Conservation (phyloP, 2,329 filamentous ascomycete genomes). For the Claviceps monticola region DNA sequence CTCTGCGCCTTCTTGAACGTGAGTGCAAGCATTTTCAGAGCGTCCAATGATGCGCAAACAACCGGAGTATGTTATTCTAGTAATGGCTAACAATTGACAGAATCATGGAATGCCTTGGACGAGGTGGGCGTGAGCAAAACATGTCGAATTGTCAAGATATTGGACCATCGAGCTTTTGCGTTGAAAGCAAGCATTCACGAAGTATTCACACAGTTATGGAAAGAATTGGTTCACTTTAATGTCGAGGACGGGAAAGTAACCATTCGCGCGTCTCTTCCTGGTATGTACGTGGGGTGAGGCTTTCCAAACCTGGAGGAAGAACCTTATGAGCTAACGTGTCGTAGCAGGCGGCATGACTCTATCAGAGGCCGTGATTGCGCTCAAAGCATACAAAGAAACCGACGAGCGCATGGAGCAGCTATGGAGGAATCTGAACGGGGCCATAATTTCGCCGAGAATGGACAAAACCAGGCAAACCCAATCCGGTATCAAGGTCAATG, state of each 20-base stretch:
- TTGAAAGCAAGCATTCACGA: conserved; percentile 53
- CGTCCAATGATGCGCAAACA: background rate
- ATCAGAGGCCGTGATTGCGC: conserved; percentile 37
- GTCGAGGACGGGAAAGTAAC: conserved; percentile 37
- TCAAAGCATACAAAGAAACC: conserved; percentile 47
- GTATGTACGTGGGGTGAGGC: conserved; percentile 20
- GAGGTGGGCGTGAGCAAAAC: conserved; percentile 46
- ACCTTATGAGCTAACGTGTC: conserved; percentile 8
- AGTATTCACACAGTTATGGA: conserved; percentile 58
- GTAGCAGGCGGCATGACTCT: conserved; percentile 39
- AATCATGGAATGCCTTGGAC: conserved; percentile 43
- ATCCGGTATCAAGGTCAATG: conserved; percentile 27
- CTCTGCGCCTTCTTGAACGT: conserved; percentile 43
- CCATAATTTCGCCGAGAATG: conserved; percentile 48
- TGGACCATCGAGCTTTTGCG: conserved; percentile 51
- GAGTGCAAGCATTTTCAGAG: conserved; percentile 12
- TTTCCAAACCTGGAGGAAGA: background rate
- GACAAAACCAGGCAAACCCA: conserved; percentile 20
- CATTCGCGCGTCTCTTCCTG: conserved; percentile 37
- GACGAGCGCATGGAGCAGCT: conserved; percentile 45
- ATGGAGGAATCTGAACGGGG: conserved; percentile 48
- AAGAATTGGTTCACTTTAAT: conserved; percentile 50
- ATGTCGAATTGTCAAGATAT: conserved; percentile 47
- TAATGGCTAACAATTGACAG: conserved; percentile 19
- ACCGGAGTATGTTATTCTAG: background rate